A percentile compares a stretch with the other conserved stretches of the same genome.
These are phyloP conservation scores for Suaeda aralocaspica DNA, from an alignment of 148 eudicot genomes.

Conservation along the genomic window DNA sequence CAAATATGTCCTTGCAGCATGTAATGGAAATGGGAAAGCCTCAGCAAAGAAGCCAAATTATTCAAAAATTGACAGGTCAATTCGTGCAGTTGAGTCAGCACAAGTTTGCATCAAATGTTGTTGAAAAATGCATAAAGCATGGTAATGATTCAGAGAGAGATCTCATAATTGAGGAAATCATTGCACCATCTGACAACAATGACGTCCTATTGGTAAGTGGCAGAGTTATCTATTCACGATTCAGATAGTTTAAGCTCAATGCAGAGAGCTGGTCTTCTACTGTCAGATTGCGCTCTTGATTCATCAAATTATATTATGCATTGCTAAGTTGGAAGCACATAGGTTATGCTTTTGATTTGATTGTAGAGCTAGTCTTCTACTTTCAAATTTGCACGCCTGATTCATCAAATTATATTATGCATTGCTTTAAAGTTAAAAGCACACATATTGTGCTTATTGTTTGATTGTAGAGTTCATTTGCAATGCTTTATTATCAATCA, in stretches of 20 bases:
- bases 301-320: background rate
- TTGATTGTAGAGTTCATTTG: background rate
- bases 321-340: background rate
- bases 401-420: background rate
- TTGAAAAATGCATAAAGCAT: slow-evolving; percentile 72
- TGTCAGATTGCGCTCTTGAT: no score
- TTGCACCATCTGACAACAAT: slow-evolving; percentile 44
- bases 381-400: no score
- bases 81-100: slow-evolving; percentile 77
- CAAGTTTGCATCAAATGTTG: slow-evolving; percentile 85
- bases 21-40: slow-evolving; percentile 73
- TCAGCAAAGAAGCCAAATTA: slow-evolving; percentile 70
- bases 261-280: background rate
- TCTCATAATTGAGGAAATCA: slow-evolving; percentile 60
- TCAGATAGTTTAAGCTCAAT: background rate
- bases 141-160: slow-evolving; percentile 49
- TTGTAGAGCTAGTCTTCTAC: background rate
- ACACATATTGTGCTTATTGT: background rate
- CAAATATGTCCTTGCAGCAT: slow-evolving; percentile 49
- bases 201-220: slow-evolving; percentile 62
- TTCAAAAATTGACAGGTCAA: slow-evolving; percentile 51
- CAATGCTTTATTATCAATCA: no score
- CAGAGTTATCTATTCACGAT: background rate
- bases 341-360: background rate
- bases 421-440: background rate